Percentiles rank a stretch among this genome's conserved stretches.
phyloP scores from a whole-genome alignment of 768 basidiomycete species.

The Leccinum subtestaceum region DNA sequence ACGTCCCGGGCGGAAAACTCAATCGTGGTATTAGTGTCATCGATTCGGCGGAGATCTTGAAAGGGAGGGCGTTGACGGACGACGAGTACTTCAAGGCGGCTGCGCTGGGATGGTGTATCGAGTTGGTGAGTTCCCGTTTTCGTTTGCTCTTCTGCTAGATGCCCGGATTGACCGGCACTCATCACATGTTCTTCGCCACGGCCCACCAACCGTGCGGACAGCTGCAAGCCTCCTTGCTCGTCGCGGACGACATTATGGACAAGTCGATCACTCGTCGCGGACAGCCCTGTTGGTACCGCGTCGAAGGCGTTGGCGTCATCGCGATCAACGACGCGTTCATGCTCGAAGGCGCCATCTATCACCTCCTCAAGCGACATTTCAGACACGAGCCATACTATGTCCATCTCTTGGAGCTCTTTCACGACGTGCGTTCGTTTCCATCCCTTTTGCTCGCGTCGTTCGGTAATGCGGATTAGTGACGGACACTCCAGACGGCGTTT shows the following conservation, averaged over 20 bases:
- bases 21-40: conserved; percentile 96
- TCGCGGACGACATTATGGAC: conserved; percentile 95
- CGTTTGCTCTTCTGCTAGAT: background rate
- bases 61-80: conserved; percentile 63
- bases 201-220: background rate
- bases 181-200: background rate
- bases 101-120: conserved; percentile 92
- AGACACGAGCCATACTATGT: conserved; percentile 76
- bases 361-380: conserved; percentile 85
- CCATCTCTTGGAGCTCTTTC: conserved; percentile 88
- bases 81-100: conserved; percentile 44
- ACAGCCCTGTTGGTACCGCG: conserved; percentile 92
- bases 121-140: conserved; percentile 54
- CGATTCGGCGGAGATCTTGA: conserved; percentile 87
- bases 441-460: background rate
- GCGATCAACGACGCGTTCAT: conserved; percentile 97
- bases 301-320: conserved; percentile 61
- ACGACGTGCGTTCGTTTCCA: conserved; percentile 52
- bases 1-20: conserved; percentile 92
- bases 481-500: conserved; percentile 1
- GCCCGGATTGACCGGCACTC: background rate
- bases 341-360: conserved; percentile 93
- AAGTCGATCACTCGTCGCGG: conserved; percentile 86
- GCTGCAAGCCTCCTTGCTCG: conserved; percentile 95
- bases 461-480: background rate